Base-by-base conservation (phyloP, 768 basidiomycete genomes). In the Lentinus brumalis region DNA sequence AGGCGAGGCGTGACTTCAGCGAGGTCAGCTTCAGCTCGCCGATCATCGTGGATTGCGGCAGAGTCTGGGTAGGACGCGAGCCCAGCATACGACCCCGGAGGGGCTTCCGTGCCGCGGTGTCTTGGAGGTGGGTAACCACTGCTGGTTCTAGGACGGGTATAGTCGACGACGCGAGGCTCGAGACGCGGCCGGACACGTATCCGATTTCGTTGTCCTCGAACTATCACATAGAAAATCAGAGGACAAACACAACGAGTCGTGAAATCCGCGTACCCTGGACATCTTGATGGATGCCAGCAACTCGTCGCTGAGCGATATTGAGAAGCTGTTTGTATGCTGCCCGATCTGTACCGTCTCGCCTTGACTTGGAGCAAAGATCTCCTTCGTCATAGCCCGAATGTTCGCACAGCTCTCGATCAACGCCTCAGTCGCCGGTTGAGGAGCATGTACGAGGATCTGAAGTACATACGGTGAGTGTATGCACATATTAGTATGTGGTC, bases 191-290 rank as follows among this genome's bases (percentile, higher is more conserved):
- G 21, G 87, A 86, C 46, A 99, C 87, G 73, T 88, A 96, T 16
- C 92, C 94, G 47, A 99, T 91, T 74, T 98, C 95, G 68, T 95
- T 98, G 72, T 98, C 96, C 69, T 98, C 97, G 71, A 97, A 98
- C 95, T 98, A 46, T 60, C 26, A 26, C 29, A 18, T 15, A 18
- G 12, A 51, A 9, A 32, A 11, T 21, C 5, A 32, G 30, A 10
- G 31, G 30, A 55, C 18, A 49, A 8, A 15, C 35, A 31, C 21
- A 50, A 30, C 42, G 30, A 9, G 32, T 1, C 26, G 51, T 35
- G 40, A 35, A 16, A 44, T 49, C 31, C 16, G 32, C 91, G 56
- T 74, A 96, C 95, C 73, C 89, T 83, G 11, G 96, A 96, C 86
- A 95, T 88, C 70, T 86, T 87, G 64, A 97, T 74, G 2, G 87